These are phyloP conservation scores for Spergularia bocconei DNA, from an alignment of 148 eudicot species.

Conservation along the genomic window DNA sequence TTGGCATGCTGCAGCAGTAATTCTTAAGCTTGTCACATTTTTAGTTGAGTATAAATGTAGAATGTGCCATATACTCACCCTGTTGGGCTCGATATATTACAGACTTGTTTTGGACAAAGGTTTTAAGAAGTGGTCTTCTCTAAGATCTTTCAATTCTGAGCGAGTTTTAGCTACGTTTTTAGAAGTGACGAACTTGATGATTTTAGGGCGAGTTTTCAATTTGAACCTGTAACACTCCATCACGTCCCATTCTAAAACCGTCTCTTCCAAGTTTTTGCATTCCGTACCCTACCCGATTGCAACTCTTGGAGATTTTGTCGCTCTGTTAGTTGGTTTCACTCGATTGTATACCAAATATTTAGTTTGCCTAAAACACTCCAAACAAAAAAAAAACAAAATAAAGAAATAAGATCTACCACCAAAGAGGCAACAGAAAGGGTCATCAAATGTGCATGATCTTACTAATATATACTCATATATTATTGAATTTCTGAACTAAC, in stretches of 20 bases:
- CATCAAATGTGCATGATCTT: conserved; percentile 20
- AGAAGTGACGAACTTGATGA: background rate
- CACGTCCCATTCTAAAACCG: background rate
- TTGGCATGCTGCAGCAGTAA: conserved; percentile 9
- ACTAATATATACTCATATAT: background rate
- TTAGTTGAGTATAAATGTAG: background rate
- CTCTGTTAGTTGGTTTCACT: background rate
- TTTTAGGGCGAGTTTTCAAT: background rate
- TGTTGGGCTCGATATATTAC: background rate
- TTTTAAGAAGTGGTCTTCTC: background rate
- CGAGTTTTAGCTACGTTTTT: background rate
- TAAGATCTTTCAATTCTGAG: background rate
- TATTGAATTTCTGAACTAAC: conserved; percentile 24
- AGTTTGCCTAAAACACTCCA: conserved; percentile 7
- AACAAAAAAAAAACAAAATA: background rate
- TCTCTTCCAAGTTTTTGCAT: background rate
- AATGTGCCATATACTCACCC: background rate
- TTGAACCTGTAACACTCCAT: background rate
- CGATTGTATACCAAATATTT: background rate
- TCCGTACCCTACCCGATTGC: background rate
- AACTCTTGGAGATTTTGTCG: conserved; percentile 1
- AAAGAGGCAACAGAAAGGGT: conserved; percentile 30
- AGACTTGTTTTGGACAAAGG: background rate
- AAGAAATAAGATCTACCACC: conserved; percentile 21
- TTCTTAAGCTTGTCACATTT: background rate